Evolutionary conservation across 1,284 basidiomycete genomes (phyloP).

Genomic region (Fomes fomentarius): DNA sequence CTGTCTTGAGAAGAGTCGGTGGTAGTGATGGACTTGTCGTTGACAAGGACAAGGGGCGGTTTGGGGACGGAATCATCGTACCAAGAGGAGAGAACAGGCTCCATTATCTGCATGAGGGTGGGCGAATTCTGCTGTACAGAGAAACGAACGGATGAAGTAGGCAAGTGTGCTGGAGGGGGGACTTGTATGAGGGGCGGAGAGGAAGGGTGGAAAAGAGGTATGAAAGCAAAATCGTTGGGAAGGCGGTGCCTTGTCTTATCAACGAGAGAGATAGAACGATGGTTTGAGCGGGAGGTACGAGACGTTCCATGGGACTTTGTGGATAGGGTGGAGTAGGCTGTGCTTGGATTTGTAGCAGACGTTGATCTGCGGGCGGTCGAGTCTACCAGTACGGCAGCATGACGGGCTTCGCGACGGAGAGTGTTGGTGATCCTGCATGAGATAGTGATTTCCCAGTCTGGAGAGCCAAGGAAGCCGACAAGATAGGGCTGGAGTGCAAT

Average conservation of each 20-base stretch:
- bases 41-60: neutral
- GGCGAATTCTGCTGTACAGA: slow-evolving; percentile 17
- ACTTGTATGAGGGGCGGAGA: slow-evolving; percentile 27
- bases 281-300: slow-evolving; percentile 15
- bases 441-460: slow-evolving; percentile 28
- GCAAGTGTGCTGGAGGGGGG: slow-evolving; percentile 21
- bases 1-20: slow-evolving; percentile 7
- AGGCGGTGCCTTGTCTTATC: slow-evolving; percentile 6
- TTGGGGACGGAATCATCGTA: slow-evolving; percentile 13
- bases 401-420: slow-evolving; percentile 2
- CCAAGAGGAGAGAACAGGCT: slow-evolving; percentile 27
- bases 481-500: slow-evolving; percentile 21
- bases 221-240: slow-evolving; percentile 11
- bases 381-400: slow-evolving; percentile 9
- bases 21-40: slow-evolving; percentile 12
- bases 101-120: slow-evolving; percentile 31
- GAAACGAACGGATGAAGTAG: slow-evolving; percentile 4
- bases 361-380: slow-evolving; percentile 7
- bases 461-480: slow-evolving; percentile 27
- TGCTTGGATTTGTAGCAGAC: slow-evolving; percentile 6
- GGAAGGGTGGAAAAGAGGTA: slow-evolving; percentile 23
- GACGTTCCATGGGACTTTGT: slow-evolving; percentile 10
- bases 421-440: slow-evolving; percentile 13
- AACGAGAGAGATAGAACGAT: slow-evolving; percentile 15
- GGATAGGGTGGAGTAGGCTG: slow-evolving; percentile 15